Conservation (phyloP, 805 yeast genomes). For the Saturnispora galanensis region DNA sequence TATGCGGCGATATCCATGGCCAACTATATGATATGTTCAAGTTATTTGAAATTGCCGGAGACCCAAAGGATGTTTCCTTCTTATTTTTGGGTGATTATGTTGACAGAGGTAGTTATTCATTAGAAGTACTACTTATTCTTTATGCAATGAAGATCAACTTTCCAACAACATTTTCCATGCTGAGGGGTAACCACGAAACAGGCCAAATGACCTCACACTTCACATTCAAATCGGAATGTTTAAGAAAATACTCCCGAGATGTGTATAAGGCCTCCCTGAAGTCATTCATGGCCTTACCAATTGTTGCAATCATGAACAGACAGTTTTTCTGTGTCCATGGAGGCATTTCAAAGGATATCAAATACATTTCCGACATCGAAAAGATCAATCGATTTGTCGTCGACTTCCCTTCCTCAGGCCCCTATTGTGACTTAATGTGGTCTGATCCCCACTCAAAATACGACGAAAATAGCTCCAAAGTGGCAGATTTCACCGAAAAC, state of each 20-base stretch:
- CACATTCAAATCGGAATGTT: slow-evolving; percentile 85
- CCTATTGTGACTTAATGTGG: slow-evolving; percentile 94
- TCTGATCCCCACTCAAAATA: slow-evolving; percentile 91
- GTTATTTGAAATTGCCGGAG: slow-evolving; percentile 88
- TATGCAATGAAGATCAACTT: slow-evolving; percentile 72
- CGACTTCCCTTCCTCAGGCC: slow-evolving; percentile 79
- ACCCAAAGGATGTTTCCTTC: slow-evolving; percentile 65
- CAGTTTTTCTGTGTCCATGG: slow-evolving; percentile 97
- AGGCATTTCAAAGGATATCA: slow-evolving; percentile 82
- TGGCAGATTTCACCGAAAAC: slow-evolving; percentile 49
- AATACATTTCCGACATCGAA: slow-evolving; percentile 56
- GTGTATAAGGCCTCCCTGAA: slow-evolving; percentile 66
- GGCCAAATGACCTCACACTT: slow-evolving; percentile 87
- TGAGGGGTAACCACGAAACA: slow-evolving; percentile 94
- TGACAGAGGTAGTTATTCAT: slow-evolving; percentile 85
- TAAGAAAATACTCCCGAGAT: slow-evolving; percentile 60
- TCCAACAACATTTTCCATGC: slow-evolving; percentile 65
- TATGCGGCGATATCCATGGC: slow-evolving; percentile 97
- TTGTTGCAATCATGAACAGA: slow-evolving; percentile 87
- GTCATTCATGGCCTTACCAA: slow-evolving; percentile 79
- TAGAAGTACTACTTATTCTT: slow-evolving; percentile 69
- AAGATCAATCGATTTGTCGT: slow-evolving; percentile 73
- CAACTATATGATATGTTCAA: slow-evolving; percentile 86
- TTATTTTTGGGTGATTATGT: slow-evolving; percentile 90
- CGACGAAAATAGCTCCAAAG: slow-evolving; percentile 35